Evolutionary conservation across 495 filamentous ascomycete species (phyloP).

Genomic region (Aspergillus diversus): DNA sequence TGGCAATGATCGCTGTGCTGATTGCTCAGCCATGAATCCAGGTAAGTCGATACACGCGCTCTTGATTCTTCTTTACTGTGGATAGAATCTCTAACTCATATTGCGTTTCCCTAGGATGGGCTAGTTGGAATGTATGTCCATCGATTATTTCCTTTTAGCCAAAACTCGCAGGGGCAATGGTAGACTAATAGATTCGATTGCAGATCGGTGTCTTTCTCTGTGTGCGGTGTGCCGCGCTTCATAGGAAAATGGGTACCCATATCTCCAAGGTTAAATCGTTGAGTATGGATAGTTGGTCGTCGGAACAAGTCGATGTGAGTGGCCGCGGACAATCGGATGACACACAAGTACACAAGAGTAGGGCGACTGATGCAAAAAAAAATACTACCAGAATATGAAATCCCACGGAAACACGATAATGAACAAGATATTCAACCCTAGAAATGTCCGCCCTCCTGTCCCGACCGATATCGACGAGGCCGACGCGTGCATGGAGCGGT

Average conservation of each 20-base stretch:
- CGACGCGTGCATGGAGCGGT: conserved; percentile 90
- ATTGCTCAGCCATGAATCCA: conserved; percentile 91
- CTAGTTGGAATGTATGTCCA: conserved; percentile 92
- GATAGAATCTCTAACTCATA: conserved; percentile 14
- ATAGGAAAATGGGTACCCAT: conserved; percentile 96
- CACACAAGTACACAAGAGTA: not conserved
- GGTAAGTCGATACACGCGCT: conserved; percentile 56
- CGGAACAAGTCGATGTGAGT: conserved; percentile 92
- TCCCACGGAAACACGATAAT: conserved; percentile 81
- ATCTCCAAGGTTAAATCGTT: conserved; percentile 98
- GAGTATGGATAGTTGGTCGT: conserved; percentile 96
- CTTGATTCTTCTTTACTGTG: not conserved
- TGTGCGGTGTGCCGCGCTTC: conserved; percentile 94
- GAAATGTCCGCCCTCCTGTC: conserved; percentile 75
- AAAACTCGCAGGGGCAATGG: not conserved
- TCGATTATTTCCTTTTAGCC: conserved; percentile 1
- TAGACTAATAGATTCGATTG: conserved; percentile 31
- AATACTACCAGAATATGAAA: conserved; percentile 75
- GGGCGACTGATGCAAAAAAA: conserved; percentile 26
- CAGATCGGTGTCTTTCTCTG: conserved; percentile 96
- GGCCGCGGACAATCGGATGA: not conserved
- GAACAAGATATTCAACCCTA: conserved; percentile 87
- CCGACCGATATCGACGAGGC: conserved; percentile 90
- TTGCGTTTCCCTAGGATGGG: conserved; percentile 70
- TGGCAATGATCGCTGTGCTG: conserved; percentile 93